A percentile compares a stretch with the other conserved stretches of the same genome.
phyloP scores from a whole-genome alignment of 1,284 basidiomycete genomes.

The Boletellus sp. region DNA sequence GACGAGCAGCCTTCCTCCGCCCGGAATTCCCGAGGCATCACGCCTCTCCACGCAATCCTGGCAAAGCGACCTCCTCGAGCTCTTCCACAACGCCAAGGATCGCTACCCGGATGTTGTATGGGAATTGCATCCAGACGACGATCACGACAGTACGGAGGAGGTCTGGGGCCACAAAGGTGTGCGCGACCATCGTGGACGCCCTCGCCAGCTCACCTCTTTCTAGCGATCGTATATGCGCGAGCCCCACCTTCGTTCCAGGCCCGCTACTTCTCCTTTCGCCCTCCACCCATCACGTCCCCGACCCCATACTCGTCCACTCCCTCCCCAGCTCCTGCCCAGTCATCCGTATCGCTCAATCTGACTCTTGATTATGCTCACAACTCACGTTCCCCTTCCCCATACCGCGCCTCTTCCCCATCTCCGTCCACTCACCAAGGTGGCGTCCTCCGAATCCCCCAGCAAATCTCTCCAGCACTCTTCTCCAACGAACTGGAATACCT shows the following conservation, averaged over 20 bases:
- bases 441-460: slow-evolving; percentile 57
- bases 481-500: slow-evolving; percentile 86
- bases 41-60: slow-evolving; percentile 63
- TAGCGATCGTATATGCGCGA: slow-evolving; percentile 91
- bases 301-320: slow-evolving; percentile 55
- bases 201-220: slow-evolving; percentile 8
- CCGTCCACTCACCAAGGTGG: slow-evolving; percentile 39
- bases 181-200: slow-evolving; percentile 14
- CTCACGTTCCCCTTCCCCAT: slow-evolving; percentile 58
- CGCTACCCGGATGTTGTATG: slow-evolving; percentile 92
- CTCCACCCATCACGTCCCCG: slow-evolving; percentile 51
- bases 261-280: slow-evolving; percentile 76
- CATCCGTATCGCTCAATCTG: slow-evolving; percentile 57
- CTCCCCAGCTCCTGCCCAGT: slow-evolving; percentile 53
- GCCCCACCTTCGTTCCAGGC: slow-evolving; percentile 85
- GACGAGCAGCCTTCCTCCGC: slow-evolving; percentile 37
- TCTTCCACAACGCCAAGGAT: slow-evolving; percentile 79
- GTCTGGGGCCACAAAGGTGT: slow-evolving; percentile 90
- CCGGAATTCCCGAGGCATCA: slow-evolving; percentile 58
- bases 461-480: slow-evolving; percentile 74
- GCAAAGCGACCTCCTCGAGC: slow-evolving; percentile 71
- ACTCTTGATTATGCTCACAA: slow-evolving; percentile 42
- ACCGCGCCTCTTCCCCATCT: slow-evolving; percentile 43
- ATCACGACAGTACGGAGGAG: slow-evolving; percentile 49
- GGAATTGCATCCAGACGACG: slow-evolving; percentile 62